Evolutionary conservation across 2,329 filamentous ascomycete genomes (phyloP).

Genomic region (Cercospora sp.): DNA sequence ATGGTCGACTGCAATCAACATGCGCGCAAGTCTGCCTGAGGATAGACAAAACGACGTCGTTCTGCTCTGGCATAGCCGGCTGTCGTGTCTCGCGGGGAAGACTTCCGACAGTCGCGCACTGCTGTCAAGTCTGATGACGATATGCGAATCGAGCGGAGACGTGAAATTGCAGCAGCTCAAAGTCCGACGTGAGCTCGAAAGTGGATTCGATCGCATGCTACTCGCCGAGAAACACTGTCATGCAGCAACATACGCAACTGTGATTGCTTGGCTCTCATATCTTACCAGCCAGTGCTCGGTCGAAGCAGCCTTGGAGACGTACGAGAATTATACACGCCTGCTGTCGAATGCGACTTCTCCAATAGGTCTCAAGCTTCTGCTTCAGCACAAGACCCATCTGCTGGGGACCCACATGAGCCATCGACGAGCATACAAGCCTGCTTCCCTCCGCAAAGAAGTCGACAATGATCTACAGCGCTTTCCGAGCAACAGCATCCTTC

Average conservation of each 20-base stretch:
- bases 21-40: slow-evolving; percentile 48
- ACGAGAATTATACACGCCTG: slow-evolving; percentile 42
- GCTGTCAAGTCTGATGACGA: slow-evolving; percentile 6
- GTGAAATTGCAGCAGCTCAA: slow-evolving; percentile 46
- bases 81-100: slow-evolving; percentile 58
- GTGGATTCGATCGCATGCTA: slow-evolving; percentile 57
- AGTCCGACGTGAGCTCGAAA: slow-evolving; percentile 54
- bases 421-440: slow-evolving; percentile 66
- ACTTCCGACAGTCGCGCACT: not conserved
- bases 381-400: slow-evolving; percentile 68
- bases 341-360: slow-evolving; percentile 40
- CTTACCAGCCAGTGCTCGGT: slow-evolving; percentile 49
- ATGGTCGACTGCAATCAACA: slow-evolving; percentile 65
- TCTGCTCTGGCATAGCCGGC: slow-evolving; percentile 61
- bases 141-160: slow-evolving; percentile 4
- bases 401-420: slow-evolving; percentile 65
- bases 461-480: slow-evolving; percentile 62
- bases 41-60: slow-evolving; percentile 42
- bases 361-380: slow-evolving; percentile 56
- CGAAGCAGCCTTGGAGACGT: slow-evolving; percentile 44
- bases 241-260: slow-evolving; percentile 60
- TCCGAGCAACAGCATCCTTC: slow-evolving; percentile 74
- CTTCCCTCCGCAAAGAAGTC: slow-evolving; percentile 63
- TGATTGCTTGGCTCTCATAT: slow-evolving; percentile 67
- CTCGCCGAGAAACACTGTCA: slow-evolving; percentile 51